Percentiles rank a stretch among this genome's conserved stretches.
Evolutionary conservation across 768 basidiomycete genomes (phyloP).

Genomic region (Gautieria morchelliformis): DNA sequence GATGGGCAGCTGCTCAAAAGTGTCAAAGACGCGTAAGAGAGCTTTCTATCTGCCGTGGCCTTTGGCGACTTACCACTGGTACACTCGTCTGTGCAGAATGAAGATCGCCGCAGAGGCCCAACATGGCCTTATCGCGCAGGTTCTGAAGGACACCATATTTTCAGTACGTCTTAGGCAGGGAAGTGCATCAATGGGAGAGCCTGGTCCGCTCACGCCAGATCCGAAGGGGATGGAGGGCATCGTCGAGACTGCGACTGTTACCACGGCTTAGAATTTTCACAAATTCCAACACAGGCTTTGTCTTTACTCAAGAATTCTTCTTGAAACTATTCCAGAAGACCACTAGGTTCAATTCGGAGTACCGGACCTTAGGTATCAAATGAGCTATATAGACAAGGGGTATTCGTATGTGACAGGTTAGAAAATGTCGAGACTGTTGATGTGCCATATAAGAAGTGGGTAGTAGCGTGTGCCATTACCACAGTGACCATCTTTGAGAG

Average conservation of each 20-base stretch:
- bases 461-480: no score
- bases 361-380: no score
- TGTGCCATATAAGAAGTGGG: no score
- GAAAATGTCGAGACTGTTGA: no score
- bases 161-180: slow-evolving; percentile 36
- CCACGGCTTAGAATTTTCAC: not conserved
- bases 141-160: slow-evolving; percentile 89
- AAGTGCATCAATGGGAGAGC: not conserved
- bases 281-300: no score
- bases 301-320: no score
- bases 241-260: slow-evolving; percentile 1
- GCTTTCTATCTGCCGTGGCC: not conserved
- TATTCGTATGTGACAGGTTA: no score
- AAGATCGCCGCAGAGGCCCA: slow-evolving; percentile 88
- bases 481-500: no score
- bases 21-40: slow-evolving; percentile 76
- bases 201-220: not conserved
- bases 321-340: no score
- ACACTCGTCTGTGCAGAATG: slow-evolving; percentile 36
- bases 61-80: not conserved
- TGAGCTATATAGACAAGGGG: no score
- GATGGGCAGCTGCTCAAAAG: slow-evolving; percentile 81
- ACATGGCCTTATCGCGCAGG: slow-evolving; percentile 87
- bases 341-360: no score
- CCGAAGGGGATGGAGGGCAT: slow-evolving; percentile 6